phyloP scores from a whole-genome alignment of 2,329 filamentous ascomycete genomes.

The Penicillium sp. region DNA sequence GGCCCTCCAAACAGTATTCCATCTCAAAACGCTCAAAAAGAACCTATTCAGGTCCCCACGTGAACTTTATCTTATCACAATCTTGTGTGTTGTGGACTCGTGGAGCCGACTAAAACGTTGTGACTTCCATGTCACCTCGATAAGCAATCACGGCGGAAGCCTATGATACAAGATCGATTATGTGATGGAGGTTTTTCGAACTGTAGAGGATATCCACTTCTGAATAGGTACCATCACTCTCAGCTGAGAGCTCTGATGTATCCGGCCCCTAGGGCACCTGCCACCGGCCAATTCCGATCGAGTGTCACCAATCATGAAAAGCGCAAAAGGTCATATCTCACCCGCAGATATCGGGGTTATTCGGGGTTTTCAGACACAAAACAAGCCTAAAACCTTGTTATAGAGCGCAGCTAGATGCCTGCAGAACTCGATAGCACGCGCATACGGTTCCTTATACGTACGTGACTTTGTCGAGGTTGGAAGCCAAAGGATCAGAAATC shows the following conservation, averaged over 20 bases:
- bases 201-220: not conserved
- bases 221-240: not conserved
- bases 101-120: not conserved
- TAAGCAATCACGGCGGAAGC: constrained; percentile 8
- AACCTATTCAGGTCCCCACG: constrained; percentile 6
- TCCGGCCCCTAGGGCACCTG: constrained; percentile 1
- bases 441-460: too few species aligned
- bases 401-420: not conserved
- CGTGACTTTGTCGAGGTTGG: not conserved
- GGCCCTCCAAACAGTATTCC: too few species aligned
- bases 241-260: too few species aligned
- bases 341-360: not conserved
- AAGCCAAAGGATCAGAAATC: not conserved
- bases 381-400: not conserved
- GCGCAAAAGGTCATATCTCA: not conserved
- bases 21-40: not conserved
- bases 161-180: constrained; percentile 3
- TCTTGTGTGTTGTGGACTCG: not conserved
- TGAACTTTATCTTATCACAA: constrained; percentile 14
- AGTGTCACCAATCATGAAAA: not conserved
- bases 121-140: constrained; percentile 5
- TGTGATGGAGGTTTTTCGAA: not conserved
- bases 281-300: constrained; percentile 9
- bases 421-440: not conserved
- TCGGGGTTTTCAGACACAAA: not conserved